Evolutionary conservation across 2,329 filamentous ascomycete species (phyloP).

Genomic region (Fusarium pseudonygamai): DNA sequence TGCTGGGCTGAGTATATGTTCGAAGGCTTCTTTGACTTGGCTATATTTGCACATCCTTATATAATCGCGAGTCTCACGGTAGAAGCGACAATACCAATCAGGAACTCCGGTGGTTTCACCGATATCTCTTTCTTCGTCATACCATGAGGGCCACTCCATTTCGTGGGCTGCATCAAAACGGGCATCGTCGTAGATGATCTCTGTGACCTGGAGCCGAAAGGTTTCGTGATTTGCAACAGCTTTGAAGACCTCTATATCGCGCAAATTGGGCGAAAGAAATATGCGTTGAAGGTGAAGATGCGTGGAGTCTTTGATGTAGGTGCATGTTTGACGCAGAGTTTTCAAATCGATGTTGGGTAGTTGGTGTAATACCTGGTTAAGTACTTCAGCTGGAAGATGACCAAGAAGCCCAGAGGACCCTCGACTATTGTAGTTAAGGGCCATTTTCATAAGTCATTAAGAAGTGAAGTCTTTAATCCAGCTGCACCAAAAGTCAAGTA

Average conservation of each 20-base stretch:
- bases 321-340: background rate
- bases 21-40: background rate
- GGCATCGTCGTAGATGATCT: conserved; percentile 36
- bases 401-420: too few species aligned
- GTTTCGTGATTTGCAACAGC: background rate
- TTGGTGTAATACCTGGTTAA: too few species aligned
- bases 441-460: too few species aligned
- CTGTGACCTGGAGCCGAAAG: conserved; percentile 11
- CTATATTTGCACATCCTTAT: background rate
- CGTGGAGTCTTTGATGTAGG: background rate
- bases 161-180: background rate
- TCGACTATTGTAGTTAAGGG: accelerated
- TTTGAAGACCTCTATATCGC: background rate
- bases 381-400: too few species aligned
- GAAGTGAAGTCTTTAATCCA: too few species aligned
- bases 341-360: background rate
- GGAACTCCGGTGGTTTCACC: background rate
- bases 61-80: background rate
- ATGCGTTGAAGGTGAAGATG: background rate
- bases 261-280: background rate
- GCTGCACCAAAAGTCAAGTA: too few species aligned
- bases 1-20: background rate
- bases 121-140: background rate
- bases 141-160: background rate
- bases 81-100: background rate